phyloP scores from a whole-genome alignment of 495 filamentous ascomycete genomes.

The Neurospora africana region DNA sequence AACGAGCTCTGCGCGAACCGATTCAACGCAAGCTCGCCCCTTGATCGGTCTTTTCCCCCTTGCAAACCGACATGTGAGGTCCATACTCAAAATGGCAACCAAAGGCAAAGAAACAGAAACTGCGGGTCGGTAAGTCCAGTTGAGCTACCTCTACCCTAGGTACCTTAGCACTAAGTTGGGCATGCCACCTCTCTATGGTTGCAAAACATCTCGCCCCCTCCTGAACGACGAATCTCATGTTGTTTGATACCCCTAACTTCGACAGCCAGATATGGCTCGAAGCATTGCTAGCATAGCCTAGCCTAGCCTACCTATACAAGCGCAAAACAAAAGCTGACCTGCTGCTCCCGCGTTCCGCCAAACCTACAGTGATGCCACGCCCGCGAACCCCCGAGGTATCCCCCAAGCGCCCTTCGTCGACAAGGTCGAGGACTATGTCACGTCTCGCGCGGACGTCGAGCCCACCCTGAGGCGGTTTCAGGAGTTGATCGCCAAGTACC shows the following conservation, averaged over 20 bases:
- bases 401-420: constrained; percentile 93
- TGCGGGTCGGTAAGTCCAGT: not conserved
- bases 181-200: not conserved
- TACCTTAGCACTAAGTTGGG: not conserved
- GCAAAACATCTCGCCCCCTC: not conserved
- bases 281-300: not conserved
- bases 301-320: not conserved
- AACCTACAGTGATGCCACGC: constrained; percentile 28
- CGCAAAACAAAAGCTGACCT: not conserved
- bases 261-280: not conserved
- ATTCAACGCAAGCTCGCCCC: not conserved
- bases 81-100: constrained; percentile 15
- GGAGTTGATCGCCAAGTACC: constrained; percentile 99
- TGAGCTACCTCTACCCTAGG: not conserved
- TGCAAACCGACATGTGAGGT: not conserved
- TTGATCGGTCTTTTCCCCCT: not conserved
- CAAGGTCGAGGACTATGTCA: constrained; percentile 90
- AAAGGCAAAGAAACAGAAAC: constrained; percentile 24
- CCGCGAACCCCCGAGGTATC: constrained; percentile 87
- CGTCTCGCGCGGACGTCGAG: constrained; percentile 79
- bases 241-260: not conserved
- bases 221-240: not conserved
- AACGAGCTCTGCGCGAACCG: not conserved
- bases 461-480: constrained; percentile 84
- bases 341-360: not conserved